These are phyloP conservation scores for Ophiorrhiza pumila DNA, from an alignment of 257 asterid genomes.

Conservation along the genomic window DNA sequence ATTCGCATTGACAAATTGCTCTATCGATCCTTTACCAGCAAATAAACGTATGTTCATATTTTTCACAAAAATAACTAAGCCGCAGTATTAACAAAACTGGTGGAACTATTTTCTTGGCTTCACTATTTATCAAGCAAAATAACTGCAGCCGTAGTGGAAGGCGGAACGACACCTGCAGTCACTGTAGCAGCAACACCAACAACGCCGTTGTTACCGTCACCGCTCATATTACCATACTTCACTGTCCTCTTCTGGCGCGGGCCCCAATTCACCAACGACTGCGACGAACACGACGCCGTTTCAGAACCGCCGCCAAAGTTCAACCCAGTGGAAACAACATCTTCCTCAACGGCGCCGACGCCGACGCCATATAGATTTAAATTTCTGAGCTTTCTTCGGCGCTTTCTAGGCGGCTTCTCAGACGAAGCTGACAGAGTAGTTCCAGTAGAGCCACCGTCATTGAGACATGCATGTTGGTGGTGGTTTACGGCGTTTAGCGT, in stretches of 20 bases:
- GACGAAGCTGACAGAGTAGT: constrained; percentile 7
- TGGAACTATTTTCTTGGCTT: no score
- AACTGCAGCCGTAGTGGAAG: not conserved
- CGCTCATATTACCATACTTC: not conserved
- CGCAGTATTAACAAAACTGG: no score
- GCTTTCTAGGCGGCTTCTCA: not conserved
- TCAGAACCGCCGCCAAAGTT: not conserved
- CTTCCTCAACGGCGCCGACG: not conserved
- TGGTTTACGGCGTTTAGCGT: constrained; percentile 29
- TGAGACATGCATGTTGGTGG: not conserved
- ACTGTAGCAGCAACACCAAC: not conserved
- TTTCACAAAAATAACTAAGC: no score
- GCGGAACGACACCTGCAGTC: not conserved
- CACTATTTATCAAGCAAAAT: not conserved
- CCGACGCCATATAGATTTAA: not conserved
- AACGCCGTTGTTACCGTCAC: not conserved
- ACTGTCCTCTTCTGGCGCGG: constrained; percentile 11
- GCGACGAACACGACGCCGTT: not conserved
- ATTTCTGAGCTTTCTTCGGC: constrained; percentile 5
- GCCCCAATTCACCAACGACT: constrained; percentile 2
- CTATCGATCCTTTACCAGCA: no score
- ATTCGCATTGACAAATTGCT: no score
- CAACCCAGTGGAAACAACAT: not conserved
- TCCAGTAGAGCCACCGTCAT: not conserved
- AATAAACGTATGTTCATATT: no score